Base-by-base conservation (phyloP, 1,284 basidiomycete genomes). In the Phellopilus nigrolimitatus region DNA sequence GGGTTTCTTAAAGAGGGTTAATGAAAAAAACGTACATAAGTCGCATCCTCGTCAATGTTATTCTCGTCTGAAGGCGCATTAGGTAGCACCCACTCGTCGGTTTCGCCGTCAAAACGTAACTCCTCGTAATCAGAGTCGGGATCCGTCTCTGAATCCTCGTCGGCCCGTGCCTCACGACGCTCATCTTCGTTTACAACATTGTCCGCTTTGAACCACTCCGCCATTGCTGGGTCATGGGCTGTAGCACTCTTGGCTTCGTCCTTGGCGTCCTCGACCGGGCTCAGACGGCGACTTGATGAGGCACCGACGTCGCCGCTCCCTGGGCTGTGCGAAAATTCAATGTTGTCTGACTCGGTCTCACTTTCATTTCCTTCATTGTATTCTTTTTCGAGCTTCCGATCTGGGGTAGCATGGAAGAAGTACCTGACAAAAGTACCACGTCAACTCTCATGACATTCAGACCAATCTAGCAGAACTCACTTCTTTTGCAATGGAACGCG, bases 391-490 rank as follows among this genome's bases (percentile, higher is more conserved):
- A 51, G 43, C 17, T 53, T 58, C 22, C 56, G 68, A 58, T 44
- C 67, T 54, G 36, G 51, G 1, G 80, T 85, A 1, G 86, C 79
- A 61, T 84, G 77, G 69, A 88, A 88, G 66, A 89, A 87, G 62
- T 88, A 88, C 60, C 86, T 88, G 51, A 8, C 2, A 47, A 9
- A 22, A 42, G 25, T 47, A 27, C 17, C 34, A 37, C 15, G 22
- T 41, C 27, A 56, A 1, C 24, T 24, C 10, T 10, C 22, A 10
- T 7, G n/a, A 30, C 7, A 40, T 24, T 43, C 38, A 12, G 7
- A 15, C 61, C 9, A 57, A 61, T 9, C n/a, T 10, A 19, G 24
- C 2, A 22, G 30, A 25, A 56, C 66, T 40, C 62, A 93, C 89
- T 80, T 86, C 64, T 84, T 82, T 30, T 69, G 72, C 41, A 92